Conservation (phyloP, 768 basidiomycete species). For the Collybia mongolica region DNA sequence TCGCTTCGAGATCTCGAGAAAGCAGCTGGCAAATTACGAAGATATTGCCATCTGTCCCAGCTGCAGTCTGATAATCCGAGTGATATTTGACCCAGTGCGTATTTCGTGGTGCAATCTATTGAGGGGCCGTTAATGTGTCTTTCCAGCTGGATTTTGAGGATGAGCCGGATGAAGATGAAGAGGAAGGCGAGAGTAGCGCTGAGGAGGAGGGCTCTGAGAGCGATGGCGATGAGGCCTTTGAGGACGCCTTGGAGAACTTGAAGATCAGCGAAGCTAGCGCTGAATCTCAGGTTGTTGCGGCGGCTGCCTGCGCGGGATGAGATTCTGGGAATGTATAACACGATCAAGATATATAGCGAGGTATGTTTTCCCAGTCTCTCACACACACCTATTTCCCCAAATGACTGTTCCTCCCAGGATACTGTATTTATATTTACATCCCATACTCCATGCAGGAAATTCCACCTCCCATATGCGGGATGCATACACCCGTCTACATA, state of each 20-base stretch:
- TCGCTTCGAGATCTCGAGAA: constrained; percentile 90
- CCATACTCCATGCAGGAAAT: not conserved
- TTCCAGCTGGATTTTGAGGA: constrained; percentile 82
- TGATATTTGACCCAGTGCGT: constrained; percentile 93
- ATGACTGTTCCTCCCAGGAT: not conserved
- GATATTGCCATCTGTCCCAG: constrained; percentile 96
- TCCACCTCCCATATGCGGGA: not conserved
- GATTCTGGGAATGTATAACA: constrained; percentile 1
- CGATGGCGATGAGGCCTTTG: constrained; percentile 47
- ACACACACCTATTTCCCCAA: not conserved
- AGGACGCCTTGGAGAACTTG: constrained; percentile 69
- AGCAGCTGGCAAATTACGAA: constrained; percentile 84
- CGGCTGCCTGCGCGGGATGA: constrained; percentile 20
- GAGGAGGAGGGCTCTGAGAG: constrained; percentile 36
- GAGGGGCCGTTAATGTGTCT: constrained; percentile 2
- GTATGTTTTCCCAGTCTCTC: constrained; percentile 3
- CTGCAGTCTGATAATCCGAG: constrained; percentile 89
- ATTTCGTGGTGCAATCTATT: constrained; percentile 8
- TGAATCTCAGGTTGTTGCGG: constrained; percentile 17
- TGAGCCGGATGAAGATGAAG: constrained; percentile 57
- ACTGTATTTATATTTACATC: not conserved
- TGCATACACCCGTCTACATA: too few relatives aligned
- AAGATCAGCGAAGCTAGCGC: constrained; percentile 35
- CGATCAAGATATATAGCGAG: constrained; percentile 8
- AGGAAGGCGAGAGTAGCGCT: constrained; percentile 37